These are phyloP conservation scores for Epichloe gansuensis DNA, from an alignment of 2,329 filamentous ascomycete species.

Conservation along the genomic window DNA sequence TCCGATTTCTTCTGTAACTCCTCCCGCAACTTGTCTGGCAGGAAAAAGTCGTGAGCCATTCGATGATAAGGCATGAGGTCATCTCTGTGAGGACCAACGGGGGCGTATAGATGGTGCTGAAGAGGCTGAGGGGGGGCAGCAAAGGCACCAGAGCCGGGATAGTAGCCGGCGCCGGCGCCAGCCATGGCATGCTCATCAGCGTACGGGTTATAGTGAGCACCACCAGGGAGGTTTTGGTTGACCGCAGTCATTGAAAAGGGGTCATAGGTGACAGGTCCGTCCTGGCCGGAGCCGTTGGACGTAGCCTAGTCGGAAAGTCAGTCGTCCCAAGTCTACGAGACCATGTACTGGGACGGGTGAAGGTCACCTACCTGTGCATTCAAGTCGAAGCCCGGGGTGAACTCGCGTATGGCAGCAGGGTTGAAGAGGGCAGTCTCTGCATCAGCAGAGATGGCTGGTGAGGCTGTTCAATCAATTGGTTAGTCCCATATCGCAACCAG, in stretches of 20 bases:
- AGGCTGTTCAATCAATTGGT: constrained; percentile 10
- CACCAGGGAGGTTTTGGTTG: constrained; percentile 34
- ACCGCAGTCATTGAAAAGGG: constrained; percentile 50
- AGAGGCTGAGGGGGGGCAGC: constrained; percentile 48
- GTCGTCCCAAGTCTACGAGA: not conserved
- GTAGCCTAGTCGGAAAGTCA: constrained; percentile 16
- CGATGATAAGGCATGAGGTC: constrained; percentile 77
- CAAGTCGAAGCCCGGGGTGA: constrained; percentile 45
- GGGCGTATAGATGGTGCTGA: constrained; percentile 88
- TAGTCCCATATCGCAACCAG: not conserved
- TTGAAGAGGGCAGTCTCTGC: constrained; percentile 38
- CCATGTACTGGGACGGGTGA: no score
- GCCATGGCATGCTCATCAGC: constrained; percentile 55
- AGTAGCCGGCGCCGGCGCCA: constrained; percentile 50
- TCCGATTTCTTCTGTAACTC: constrained; percentile 83
- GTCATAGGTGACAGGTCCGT: constrained; percentile 37
- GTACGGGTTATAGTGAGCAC: constrained; percentile 59
- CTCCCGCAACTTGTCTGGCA: constrained; percentile 74
- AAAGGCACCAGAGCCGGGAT: constrained; percentile 43
- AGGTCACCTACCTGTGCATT: constrained; percentile 29
- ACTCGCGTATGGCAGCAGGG: constrained; percentile 44
- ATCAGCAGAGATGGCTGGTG: constrained; percentile 28
- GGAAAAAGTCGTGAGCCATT: constrained; percentile 80
- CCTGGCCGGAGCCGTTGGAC: constrained; percentile 36
- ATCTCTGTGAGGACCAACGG: constrained; percentile 68